These are phyloP conservation scores for Azolla pinnata DNA, from an alignment of 75 land plant genomes.

Conservation along the genomic window DNA sequence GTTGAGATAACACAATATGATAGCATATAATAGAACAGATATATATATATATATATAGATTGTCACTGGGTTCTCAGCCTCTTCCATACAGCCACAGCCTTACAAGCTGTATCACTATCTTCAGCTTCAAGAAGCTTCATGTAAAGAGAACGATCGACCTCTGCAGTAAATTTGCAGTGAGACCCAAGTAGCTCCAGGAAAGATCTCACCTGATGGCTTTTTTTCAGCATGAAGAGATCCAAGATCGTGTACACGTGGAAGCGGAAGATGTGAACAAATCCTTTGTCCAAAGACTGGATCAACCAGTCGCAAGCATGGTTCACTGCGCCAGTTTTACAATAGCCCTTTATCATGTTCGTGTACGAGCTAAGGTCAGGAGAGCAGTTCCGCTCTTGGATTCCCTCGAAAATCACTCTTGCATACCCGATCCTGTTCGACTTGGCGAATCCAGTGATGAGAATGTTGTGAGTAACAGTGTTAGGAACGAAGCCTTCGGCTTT, in stretches of 20 bases:
- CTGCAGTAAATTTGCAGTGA: background rate
- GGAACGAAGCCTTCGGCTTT: constrained; percentile 4
- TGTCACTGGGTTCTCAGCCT: background rate
- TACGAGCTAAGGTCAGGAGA: constrained; percentile 9
- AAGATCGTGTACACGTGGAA: constrained; percentile 7
- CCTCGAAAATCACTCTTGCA: constrained; percentile 1
- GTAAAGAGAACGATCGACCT: background rate
- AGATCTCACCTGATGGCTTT: background rate
- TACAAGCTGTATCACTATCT: background rate
- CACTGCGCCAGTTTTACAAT: constrained; percentile 39
- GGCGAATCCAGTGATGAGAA: constrained; percentile 7
- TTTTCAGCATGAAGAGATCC: background rate
- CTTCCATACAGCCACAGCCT: background rate
- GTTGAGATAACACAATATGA: too few species aligned
- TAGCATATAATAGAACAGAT: too few species aligned
- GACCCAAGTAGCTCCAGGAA: constrained; percentile 1
- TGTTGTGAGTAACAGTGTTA: constrained; percentile 7
- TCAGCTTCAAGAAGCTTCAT: background rate
- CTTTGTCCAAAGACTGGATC: background rate
- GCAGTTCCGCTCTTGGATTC: background rate
- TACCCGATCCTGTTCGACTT: background rate
- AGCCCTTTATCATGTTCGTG: constrained; percentile 49
- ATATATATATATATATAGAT: too few species aligned
- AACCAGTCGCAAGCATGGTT: constrained; percentile 30
- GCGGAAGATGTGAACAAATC: constrained; percentile 4